Percentiles rank a stretch among this genome's conserved stretches.
These are phyloP conservation scores for Emmonsia crescens DNA, from an alignment of 2,329 filamentous ascomycete genomes.

Conservation along the genomic window DNA sequence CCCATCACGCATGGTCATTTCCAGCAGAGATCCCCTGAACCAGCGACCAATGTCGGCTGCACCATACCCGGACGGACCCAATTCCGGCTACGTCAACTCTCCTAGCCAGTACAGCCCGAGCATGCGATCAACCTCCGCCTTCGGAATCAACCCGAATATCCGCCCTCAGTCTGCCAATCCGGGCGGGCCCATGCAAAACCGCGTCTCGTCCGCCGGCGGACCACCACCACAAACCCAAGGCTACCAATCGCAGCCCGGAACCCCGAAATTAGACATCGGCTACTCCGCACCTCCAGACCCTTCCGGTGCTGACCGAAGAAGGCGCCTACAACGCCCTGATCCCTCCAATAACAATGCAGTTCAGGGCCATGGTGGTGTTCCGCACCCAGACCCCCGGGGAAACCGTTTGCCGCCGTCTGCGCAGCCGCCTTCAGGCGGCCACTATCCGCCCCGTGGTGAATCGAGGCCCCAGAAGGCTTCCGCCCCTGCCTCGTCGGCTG, in stretches of 20 bases:
- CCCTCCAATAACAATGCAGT: background rate
- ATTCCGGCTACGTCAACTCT: conserved; percentile 22
- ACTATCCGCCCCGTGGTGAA: conserved; percentile 10
- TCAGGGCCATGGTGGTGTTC: conserved; percentile 14
- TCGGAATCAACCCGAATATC: conserved; percentile 39
- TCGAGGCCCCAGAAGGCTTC: conserved; percentile 8
- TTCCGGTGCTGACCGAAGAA: conserved; percentile 27
- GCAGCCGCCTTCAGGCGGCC: background rate
- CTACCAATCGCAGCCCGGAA: conserved; percentile 23
- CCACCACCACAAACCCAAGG: conserved; percentile 21
- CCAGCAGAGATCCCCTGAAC: conserved; percentile 16
- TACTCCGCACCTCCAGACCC: conserved; percentile 37
- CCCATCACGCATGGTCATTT: conserved; percentile 34
- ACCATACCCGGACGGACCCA: conserved; percentile 33
- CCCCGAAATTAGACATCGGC: conserved; percentile 35
- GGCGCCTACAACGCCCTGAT: conserved; percentile 32
- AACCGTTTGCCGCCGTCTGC: conserved; percentile 1
- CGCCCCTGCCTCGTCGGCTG: conserved; percentile 14
- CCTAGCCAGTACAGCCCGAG: conserved; percentile 27
- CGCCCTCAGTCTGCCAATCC: conserved; percentile 27
- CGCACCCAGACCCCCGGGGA: conserved; percentile 1
- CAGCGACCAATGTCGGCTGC: conserved; percentile 24
- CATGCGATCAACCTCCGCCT: conserved; percentile 35
- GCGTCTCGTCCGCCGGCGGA: conserved; percentile 20
- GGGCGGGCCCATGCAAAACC: conserved; percentile 15